phyloP scores from a whole-genome alignment of 805 yeast genomes.

The Zygosaccharomyces pseudorouxii region DNA sequence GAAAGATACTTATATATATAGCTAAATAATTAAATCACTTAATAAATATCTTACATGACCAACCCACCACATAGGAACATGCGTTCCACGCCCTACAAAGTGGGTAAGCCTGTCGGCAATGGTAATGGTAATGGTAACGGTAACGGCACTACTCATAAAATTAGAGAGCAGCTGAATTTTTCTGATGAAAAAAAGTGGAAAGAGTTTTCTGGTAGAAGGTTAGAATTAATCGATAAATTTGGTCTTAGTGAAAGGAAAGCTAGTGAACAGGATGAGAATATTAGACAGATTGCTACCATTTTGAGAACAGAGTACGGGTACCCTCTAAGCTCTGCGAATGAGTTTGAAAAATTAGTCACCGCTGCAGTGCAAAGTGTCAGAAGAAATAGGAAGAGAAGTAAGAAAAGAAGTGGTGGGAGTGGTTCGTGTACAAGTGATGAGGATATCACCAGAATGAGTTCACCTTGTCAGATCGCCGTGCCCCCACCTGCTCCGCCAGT shows the following conservation, averaged over 20 bases:
- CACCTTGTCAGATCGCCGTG: conserved; percentile 5
- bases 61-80: not conserved
- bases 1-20: not conserved
- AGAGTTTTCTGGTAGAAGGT: conserved; percentile 79
- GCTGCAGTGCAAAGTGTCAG: conserved; percentile 93
- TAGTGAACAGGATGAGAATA: conserved; percentile 84
- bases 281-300: conserved; percentile 70
- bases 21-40: not conserved
- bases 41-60: not conserved
- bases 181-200: conserved; percentile 84
- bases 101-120: conserved; percentile 4
- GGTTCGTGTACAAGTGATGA: conserved; percentile 12
- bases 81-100: conserved; percentile 8
- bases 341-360: conserved; percentile 84
- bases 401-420: conserved; percentile 30
- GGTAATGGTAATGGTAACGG: not conserved
- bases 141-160: conserved; percentile 40
- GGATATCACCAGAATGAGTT: conserved; percentile 8
- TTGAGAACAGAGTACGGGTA: conserved; percentile 76
- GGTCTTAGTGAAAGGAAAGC: conserved; percentile 66
- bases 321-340: conserved; percentile 51
- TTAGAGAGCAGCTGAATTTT: conserved; percentile 57
- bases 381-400: conserved; percentile 72
- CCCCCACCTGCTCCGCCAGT: conserved; percentile 3
- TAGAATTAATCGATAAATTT: conserved; percentile 80